Evolutionary conservation across 2,329 filamentous ascomycete species (phyloP), one percentile per base, ranked within the genome.

Genomic region (Aspergillus novoparasiticus): DNA sequence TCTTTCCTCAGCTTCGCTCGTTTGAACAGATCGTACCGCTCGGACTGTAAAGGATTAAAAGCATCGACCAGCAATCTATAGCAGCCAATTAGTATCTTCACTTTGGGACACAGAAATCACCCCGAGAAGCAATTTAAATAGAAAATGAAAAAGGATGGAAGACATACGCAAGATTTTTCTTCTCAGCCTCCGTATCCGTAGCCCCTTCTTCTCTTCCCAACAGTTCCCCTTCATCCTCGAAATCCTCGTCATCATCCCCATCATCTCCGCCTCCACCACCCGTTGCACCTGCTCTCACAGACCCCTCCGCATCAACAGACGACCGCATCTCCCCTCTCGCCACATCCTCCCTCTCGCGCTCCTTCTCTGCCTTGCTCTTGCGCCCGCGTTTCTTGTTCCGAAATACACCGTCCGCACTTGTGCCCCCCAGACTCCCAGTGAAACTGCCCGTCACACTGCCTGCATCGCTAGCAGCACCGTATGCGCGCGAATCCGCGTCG

Each of bases 191-290:
- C 58, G 81, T 82, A 68, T 85, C 82, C 32, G 79, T 78, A 41
- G 74, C 68, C 16, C 77, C 76, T 32, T 77, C 83, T 68, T 82
- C 82, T 36, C 81, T 72, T 28, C 80, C 76, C 54, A 81, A 71
- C 59, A 80, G 73, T 65, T 81, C 79, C 11, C 80, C 81, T 64
- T 81, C 82, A 58, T 82, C 80, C 41, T 80, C 79, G 45, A 81
- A 79, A 32, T 83, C 83, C 12, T 85, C 83, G 12, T 83, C 82
- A 5, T 83, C 81, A 21, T 83, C 82, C 3, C 78, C 83, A 6
- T 81, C 84, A 21, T 81, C 83, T 10, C 77, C 82, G 12, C 79
- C 81, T 3, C 78, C 81, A 16, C 76, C 79, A 8, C 77, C 78
- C 30, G 62, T 67, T n/a, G 51, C 64, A 46, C 60, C 68, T 28